Conservation (phyloP, 345 rosid species). For the Gynandropsis gynandra region DNA sequence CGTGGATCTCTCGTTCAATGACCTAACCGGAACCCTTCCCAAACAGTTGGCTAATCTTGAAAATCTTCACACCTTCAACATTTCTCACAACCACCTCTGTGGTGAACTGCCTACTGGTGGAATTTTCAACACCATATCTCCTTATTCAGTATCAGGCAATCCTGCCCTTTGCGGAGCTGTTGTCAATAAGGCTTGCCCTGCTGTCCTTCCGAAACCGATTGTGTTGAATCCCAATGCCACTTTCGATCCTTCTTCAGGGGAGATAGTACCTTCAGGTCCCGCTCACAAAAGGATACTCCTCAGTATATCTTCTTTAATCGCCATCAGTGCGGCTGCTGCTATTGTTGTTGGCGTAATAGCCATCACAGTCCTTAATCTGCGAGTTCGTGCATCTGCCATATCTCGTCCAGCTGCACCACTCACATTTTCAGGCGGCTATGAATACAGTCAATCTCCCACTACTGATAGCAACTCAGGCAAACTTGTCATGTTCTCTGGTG, state of each 20-base stretch:
- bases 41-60: constrained; percentile 74
- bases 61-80: constrained; percentile 59
- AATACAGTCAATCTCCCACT: constrained; percentile 69
- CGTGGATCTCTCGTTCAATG: constrained; percentile 64
- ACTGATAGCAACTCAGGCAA: constrained; percentile 95
- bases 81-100: constrained; percentile 68
- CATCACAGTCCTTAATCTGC: constrained; percentile 80
- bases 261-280: constrained; percentile 29
- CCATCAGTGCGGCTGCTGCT: constrained; percentile 94
- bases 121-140: constrained; percentile 68
- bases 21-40: constrained; percentile 55
- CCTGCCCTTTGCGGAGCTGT: constrained; percentile 81
- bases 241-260: constrained; percentile 37
- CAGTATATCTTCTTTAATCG: constrained; percentile 87
- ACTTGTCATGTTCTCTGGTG: constrained; percentile 97
- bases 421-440: constrained; percentile 67
- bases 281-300: constrained; percentile 73
- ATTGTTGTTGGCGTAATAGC: constrained; percentile 88
- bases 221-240: constrained; percentile 82
- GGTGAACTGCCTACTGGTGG: constrained; percentile 86
- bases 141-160: constrained; percentile 60
- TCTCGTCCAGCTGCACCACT: constrained; percentile 63
- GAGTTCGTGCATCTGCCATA: constrained; percentile 53
- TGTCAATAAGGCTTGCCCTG: constrained; percentile 70
- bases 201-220: constrained; percentile 80